Base-by-base conservation (phyloP, 805 yeast species). In the Yamadazyma nakazawae region DNA sequence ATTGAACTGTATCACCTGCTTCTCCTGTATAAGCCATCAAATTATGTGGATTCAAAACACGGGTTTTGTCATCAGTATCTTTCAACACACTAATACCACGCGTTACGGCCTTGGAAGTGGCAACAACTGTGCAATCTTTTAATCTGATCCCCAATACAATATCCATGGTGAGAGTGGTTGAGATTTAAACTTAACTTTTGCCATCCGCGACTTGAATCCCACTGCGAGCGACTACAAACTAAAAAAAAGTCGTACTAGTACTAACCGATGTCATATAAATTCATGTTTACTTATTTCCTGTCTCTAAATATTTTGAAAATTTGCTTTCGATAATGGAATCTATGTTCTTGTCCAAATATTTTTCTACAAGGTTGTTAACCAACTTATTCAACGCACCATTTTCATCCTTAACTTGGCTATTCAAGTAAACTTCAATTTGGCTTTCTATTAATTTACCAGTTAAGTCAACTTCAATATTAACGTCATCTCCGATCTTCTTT, bases 1-100 rank as follows among this genome's bases (percentile, higher is more conserved):
- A 94, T 63, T 91, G 94, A 6, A 85, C 89, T 47, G 97, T 88
- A 63, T 94, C 99, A 51, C 99, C 99, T 3, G 97, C 79, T 64
- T 94, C 99, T 47, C 99, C 99, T 1, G 96, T 85, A 70, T 72
- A 91, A 37, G 97, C 96, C 72, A 94, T 76, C 56, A 91, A 71
- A 45, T 87, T 79, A 62, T 85, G 92, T 34, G 82, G 77, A 56
- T 88, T 88, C 57, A 92, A 75, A 26, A 66, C 68, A 54, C 91
- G 72, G 9, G 77, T 72, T 52, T 72, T 72, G 57, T 72, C 76
- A 55, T 72, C 76, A 24, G 64, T 60, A 32, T 61, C 72, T 49
- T 72, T 72, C 52, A 72, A 61, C 26, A 72, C 64, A 21, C 74
- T 67, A 44, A 72, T 70, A 14, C 76, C 76, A 49, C 99, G 80